phyloP scores from a whole-genome alignment of 805 yeast species.

The Cyberlindnera mrakii region DNA sequence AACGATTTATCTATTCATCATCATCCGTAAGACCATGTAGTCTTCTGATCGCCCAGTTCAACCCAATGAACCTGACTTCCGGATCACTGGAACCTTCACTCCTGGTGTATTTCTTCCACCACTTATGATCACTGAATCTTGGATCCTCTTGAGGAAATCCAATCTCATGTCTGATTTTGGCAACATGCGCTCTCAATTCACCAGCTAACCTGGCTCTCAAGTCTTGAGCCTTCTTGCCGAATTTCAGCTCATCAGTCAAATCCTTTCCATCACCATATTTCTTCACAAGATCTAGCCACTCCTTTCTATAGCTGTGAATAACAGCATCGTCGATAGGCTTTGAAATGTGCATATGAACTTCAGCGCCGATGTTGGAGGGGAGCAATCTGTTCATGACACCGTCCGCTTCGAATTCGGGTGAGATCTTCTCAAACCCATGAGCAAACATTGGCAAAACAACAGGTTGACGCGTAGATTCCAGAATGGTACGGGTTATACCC shows the following conservation, averaged over 20 bases:
- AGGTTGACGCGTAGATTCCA: constrained; percentile 82
- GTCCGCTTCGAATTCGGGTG: constrained; percentile 61
- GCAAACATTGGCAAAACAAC: constrained; percentile 81
- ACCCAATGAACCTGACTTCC: constrained; percentile 65
- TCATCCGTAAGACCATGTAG: constrained; percentile 39
- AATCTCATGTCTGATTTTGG: constrained; percentile 34
- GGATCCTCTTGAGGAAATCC: constrained; percentile 59
- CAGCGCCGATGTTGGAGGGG: constrained; percentile 62
- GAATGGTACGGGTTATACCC: constrained; percentile 82
- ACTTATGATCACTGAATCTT: constrained; percentile 57
- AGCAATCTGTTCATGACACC: constrained; percentile 47
- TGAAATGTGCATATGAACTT: constrained; percentile 67
- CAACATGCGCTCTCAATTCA: constrained; percentile 57
- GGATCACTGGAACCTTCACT: constrained; percentile 65
- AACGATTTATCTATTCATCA: background rate
- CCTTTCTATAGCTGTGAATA: constrained; percentile 54
- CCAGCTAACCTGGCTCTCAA: constrained; percentile 69
- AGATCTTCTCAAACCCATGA: constrained; percentile 79
- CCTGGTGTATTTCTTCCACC: constrained; percentile 67
- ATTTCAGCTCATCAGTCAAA: constrained; percentile 52
- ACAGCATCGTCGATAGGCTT: constrained; percentile 54
- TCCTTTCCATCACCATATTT: constrained; percentile 55
- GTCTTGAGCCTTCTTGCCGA: constrained; percentile 58
- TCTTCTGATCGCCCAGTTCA: constrained; percentile 77
- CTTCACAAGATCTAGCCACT: constrained; percentile 62